Base-by-base conservation (phyloP, 371 early-diverging fungal genomes). In the Rozella allomycis region DNA sequence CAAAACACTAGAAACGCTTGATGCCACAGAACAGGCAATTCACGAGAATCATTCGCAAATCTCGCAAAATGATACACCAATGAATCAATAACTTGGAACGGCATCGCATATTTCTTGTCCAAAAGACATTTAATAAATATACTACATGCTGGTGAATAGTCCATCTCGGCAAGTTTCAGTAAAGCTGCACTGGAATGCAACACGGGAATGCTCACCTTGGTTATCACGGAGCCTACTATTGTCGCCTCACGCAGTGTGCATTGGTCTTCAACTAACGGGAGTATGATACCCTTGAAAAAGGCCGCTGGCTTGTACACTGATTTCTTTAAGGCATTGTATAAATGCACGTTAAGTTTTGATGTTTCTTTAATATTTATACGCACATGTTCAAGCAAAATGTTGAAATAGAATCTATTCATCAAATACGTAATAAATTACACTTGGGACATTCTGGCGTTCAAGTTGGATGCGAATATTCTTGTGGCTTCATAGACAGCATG, bases 161-260 rank as follows among this genome's bases (percentile, higher is more conserved):
- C 85, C 84, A 88, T 82, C 36, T 90, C 82, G n/a, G 91, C 78
- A 40, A 94, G 49, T 38, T 84, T 76, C 41, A 86, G 54, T 35
- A 94, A 53, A 12, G 82, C 86, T 10, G 91, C 93, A 12, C 84
- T 78, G 23, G 88, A 86, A 49, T 94, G 93, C 37, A 90, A 66
- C 16, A 83, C 71, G 18, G 96, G 93, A 42, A 94, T 74, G 34
- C 82, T 82, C 14, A 87, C 77, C 55, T 78, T 83, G 48, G 76
- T 54, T 18, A 94, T 50, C 11, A 88, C 87, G 33, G 75, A 74
- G 17, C 88, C 84, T 34, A 94, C 50, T 37, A 94, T 85, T 22
- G 79, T 79, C n/a, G 93, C 90, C 58, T 94, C 93, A 44, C 82
- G 69, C 36, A 94, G 61, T n/a, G 96, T 86, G 50, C 91, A 91